Evolutionary conservation across 768 basidiomycete genomes (phyloP), one percentile per base, ranked within the genome.

Genomic region (Fistulinella prunicolor): DNA sequence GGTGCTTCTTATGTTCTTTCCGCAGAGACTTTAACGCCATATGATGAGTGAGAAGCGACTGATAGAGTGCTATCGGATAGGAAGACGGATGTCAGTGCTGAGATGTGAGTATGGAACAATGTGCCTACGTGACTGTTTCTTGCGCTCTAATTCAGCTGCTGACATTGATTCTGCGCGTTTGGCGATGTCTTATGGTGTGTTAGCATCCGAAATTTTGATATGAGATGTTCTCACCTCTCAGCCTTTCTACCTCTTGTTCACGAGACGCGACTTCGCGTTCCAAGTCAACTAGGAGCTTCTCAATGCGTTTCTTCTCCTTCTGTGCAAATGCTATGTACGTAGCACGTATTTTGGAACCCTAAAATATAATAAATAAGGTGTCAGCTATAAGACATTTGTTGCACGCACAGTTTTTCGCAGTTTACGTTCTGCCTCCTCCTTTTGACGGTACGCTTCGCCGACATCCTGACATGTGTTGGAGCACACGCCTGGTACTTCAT

Each of bases 261-360:
- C 78, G 76, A 16, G 69, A 72, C 35, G 68, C 68, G 32, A 96
- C 81, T 59, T 93, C 85, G 36, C 70, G 67, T 24, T 69, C 66
- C 28, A 83, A 60, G 22, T 75, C 67, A n/a, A 68, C 66, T 20
- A 91, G 64, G 34, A 82, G 76, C 8, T 67, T 74, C 61, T 94
- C 86, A 20, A 98, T 66, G 9, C 90, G 84, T 51, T 76, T 82
- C 78, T 89, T 89, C 77, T 98, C 96, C 69, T 88, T 90, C 51
- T 84, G 78, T 1, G 94, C 95, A 57, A 83, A 91, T 6, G 82
- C 73, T 56, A 96, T 86, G 61, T 97, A 99, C 0, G 86, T 81
- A 12, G 85, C 77, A 38, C 95, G 86, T 54, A 97, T 89, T 74
- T 97, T 96, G 10, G 90, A 76, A 28, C 94, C 95, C 89, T 95